A percentile compares a stretch with the other conserved stretches of the same genome.
Evolutionary conservation across 2,329 filamentous ascomycete genomes (phyloP).

Genomic region (Penicillium expansum): DNA sequence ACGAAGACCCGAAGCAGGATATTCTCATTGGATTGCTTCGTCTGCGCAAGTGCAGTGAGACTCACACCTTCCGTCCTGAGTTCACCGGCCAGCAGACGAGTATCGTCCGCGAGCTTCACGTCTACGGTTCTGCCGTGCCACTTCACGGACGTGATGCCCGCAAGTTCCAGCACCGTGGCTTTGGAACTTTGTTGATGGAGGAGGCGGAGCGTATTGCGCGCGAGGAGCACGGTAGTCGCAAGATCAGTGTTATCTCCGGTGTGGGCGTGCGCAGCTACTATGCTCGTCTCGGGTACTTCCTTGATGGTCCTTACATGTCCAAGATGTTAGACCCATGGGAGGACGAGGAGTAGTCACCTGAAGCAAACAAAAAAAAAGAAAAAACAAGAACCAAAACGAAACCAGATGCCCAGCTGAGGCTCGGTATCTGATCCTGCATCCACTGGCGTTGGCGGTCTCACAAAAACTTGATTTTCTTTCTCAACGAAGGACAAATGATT

Average conservation of each 20-base stretch:
- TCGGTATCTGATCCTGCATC: conserved; percentile 14
- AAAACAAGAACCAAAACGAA: no score
- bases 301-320: conserved; percentile 82
- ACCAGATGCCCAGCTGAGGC: neutral
- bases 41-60: conserved; percentile 83
- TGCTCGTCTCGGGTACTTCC: conserved; percentile 82
- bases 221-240: conserved; percentile 88
- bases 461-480: conserved; percentile 17
- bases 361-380: neutral
- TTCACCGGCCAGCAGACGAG: conserved; percentile 82
- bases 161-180: conserved; percentile 98
- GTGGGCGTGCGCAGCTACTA: conserved; percentile 97
- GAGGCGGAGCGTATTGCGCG: conserved; percentile 93
- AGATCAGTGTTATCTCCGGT: conserved; percentile 97
- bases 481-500: conserved; percentile 25
- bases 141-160: conserved; percentile 91
- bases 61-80: conserved; percentile 89
- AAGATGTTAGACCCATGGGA: conserved; percentile 48
- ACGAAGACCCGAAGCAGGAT: conserved; percentile 97
- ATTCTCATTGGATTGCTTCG: conserved; percentile 90
- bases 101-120: conserved; percentile 89
- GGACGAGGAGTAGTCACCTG: conserved; percentile 32
- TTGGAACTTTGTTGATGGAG: conserved; percentile 94
- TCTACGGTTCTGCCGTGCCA: conserved; percentile 96
- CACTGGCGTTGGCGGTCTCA: conserved; percentile 21